A percentile compares a stretch with the other conserved stretches of the same genome.
Conservation (phyloP, 1,284 basidiomycete genomes). For the Calocybe gambosa region DNA sequence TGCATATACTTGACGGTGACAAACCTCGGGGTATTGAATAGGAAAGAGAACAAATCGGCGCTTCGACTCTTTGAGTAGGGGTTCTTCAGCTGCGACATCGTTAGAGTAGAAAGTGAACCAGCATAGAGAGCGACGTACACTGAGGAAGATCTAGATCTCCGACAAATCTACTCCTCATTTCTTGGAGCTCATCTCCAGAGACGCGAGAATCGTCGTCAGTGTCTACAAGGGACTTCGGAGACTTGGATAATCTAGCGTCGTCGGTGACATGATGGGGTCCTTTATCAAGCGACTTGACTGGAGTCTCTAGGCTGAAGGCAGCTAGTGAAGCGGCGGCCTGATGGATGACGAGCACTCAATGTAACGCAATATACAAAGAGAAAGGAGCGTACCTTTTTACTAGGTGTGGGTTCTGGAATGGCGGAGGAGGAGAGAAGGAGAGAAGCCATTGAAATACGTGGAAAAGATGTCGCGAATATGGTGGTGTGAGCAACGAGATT, state of each 20-base stretch:
- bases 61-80: slow-evolving; percentile 74
- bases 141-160: slow-evolving; percentile 63
- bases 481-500: slow-evolving; percentile 1
- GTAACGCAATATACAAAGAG: slow-evolving; percentile 9
- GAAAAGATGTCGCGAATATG: slow-evolving; percentile 1
- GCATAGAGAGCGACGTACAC: slow-evolving; percentile 36
- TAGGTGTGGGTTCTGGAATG: slow-evolving; percentile 32
- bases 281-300: slow-evolving; percentile 27
- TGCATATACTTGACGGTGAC: slow-evolving; percentile 2
- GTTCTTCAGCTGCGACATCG: slow-evolving; percentile 60
- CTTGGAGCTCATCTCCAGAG: slow-evolving; percentile 18
- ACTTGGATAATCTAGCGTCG: slow-evolving; percentile 34
- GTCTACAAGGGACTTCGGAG: slow-evolving; percentile 28
- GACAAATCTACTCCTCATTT: slow-evolving; percentile 41
- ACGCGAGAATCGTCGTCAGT: slow-evolving; percentile 21
- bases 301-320: slow-evolving; percentile 30
- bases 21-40: slow-evolving; percentile 88
- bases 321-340: slow-evolving; percentile 36
- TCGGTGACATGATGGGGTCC: slow-evolving; percentile 23
- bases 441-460: slow-evolving; percentile 14
- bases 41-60: slow-evolving; percentile 90
- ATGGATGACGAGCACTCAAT: slow-evolving; percentile 4
- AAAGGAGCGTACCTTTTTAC: slow-evolving; percentile 32
- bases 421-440: slow-evolving; percentile 17
- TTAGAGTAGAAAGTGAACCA: not conserved